These are phyloP conservation scores for Botrytis elliptica DNA, from an alignment of 2,329 filamentous ascomycete genomes.

Conservation along the genomic window DNA sequence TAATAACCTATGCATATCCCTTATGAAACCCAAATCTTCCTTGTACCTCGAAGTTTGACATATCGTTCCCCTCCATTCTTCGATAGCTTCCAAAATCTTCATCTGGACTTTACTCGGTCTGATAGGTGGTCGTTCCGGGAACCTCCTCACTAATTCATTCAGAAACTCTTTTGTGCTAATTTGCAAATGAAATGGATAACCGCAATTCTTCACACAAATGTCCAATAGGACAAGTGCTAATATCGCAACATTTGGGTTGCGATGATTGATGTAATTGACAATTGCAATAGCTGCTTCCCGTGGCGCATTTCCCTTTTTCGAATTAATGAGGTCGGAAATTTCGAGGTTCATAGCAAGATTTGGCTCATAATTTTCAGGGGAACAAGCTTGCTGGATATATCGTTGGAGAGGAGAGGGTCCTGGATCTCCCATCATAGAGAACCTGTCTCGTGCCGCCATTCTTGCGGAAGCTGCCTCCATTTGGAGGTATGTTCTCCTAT, in stretches of 20 bases:
- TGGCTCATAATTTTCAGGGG: constrained; percentile 95
- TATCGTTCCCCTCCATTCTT: constrained; percentile 98
- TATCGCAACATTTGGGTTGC: constrained; percentile 91
- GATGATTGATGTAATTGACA: constrained; percentile 92
- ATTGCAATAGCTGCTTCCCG: constrained; percentile 93
- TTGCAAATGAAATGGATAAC: constrained; percentile 97
- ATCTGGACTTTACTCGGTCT: constrained; percentile 83
- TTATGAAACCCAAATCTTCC: constrained; percentile 91
- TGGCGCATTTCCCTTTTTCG: constrained; percentile 93
- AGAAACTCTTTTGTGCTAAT: constrained; percentile 99
- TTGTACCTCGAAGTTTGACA: constrained; percentile 98
- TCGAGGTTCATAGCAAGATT: constrained; percentile 96
- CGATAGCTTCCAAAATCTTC: constrained; percentile 92
- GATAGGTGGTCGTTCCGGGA: constrained; percentile 88
- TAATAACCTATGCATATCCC: constrained; percentile 94
- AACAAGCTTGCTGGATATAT: constrained; percentile 94
- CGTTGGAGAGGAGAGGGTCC: constrained; percentile 85
- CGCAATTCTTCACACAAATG: constrained; percentile 99
- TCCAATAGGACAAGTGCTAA: constrained; percentile 90
- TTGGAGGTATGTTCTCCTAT: constrained; percentile 31
- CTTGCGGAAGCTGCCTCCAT: constrained; percentile 97
- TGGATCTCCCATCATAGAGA: constrained; percentile 75
- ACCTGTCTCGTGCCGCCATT: constrained; percentile 93
- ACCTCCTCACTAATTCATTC: constrained; percentile 94
- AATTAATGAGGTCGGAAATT: constrained; percentile 94